Evolutionary conservation across 1,284 basidiomycete genomes (phyloP).

Genomic region (Blastosporella zonata): DNA sequence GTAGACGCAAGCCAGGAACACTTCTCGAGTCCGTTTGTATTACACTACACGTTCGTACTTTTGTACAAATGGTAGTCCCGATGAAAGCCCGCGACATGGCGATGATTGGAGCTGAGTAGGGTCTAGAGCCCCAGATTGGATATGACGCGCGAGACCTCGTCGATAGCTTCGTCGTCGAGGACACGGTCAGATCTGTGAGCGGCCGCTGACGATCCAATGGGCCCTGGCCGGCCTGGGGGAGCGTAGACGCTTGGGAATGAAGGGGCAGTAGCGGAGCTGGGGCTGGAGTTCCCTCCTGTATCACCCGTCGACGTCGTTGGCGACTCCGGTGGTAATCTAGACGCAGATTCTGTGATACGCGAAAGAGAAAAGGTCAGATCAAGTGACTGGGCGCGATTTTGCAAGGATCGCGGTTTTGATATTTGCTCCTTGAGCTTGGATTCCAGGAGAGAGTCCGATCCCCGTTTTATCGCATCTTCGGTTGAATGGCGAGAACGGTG

Average conservation of each 20-base stretch:
- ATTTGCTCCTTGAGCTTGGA: constrained; percentile 80
- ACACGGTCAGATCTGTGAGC: constrained; percentile 44
- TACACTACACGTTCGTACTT: constrained; percentile 21
- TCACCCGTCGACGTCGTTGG: constrained; percentile 74
- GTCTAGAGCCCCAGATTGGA: constrained; percentile 70
- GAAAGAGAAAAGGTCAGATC: constrained; percentile 76
- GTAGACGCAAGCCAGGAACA: constrained; percentile 12
- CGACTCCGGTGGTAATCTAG: constrained; percentile 62
- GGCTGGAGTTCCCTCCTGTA: constrained; percentile 68
- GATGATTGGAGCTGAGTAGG: neutral
- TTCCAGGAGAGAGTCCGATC: constrained; percentile 85
- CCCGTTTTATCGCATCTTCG: constrained; percentile 78
- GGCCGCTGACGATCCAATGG: constrained; percentile 44
- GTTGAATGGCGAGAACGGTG: constrained; percentile 56
- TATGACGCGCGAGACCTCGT: constrained; percentile 76
- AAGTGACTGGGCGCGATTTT: constrained; percentile 78
- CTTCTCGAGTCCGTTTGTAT: constrained; percentile 18
- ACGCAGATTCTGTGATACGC: constrained; percentile 67
- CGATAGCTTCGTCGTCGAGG: constrained; percentile 60
- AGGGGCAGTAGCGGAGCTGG: constrained; percentile 69
- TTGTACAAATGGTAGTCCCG: constrained; percentile 17
- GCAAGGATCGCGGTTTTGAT: constrained; percentile 69
- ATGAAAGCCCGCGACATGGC: constrained; percentile 2
- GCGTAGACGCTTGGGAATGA: constrained; percentile 82
- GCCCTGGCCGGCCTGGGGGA: constrained; percentile 47